Base-by-base conservation (phyloP, 1,284 basidiomycete genomes). In the Boletus mariae region DNA sequence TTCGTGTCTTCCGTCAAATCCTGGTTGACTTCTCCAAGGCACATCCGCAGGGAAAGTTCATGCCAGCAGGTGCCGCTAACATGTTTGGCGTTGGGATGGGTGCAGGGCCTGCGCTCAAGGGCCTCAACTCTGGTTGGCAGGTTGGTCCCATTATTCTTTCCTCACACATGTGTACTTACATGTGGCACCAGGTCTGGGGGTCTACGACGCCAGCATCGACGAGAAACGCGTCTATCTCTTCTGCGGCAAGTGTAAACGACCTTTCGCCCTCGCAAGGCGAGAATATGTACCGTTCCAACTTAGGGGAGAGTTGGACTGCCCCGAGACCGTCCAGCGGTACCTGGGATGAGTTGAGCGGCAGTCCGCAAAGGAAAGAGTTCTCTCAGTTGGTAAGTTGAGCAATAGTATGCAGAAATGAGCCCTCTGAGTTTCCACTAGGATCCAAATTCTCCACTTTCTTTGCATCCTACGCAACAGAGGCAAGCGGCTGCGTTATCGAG, bases 71-170 rank as follows among this genome's bases (percentile, higher is more conserved):
- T 32, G 62, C 75, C 25, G 65, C 68, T 31, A 80, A 76, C 58
- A 78, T 83, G 72, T 79, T 84, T 64, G 77, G 74, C 46, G 76
- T 79, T 29, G 76, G 76, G 15, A 78, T 84, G 71, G 69, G 73
- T 57, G 70, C 77, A 26, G 70, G 74, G 2, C 75, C 70, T 41
- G 69, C 73, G 11, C 71, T 83, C 55, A 83, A 84, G 63, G 68
- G 72, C 28, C 71, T 84, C 54, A 82, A 79, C 65, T 73, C 82
- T 51, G 80, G 83, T 45, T 90, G 87, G 87, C 84, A 86, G 79
- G 87, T 84, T 56, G 54, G 82, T 73, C 29, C 26, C 50, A 4
- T 31, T 45, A 29, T 49, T 53, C 49, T 49, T 38, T 57, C 44
- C 26, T 26, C 32, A 17, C n/a, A 35, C 38, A 54, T 43, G 47